Evolutionary conservation across 2,329 filamentous ascomycete species (phyloP).

Genomic region (Fusarium chaquense): DNA sequence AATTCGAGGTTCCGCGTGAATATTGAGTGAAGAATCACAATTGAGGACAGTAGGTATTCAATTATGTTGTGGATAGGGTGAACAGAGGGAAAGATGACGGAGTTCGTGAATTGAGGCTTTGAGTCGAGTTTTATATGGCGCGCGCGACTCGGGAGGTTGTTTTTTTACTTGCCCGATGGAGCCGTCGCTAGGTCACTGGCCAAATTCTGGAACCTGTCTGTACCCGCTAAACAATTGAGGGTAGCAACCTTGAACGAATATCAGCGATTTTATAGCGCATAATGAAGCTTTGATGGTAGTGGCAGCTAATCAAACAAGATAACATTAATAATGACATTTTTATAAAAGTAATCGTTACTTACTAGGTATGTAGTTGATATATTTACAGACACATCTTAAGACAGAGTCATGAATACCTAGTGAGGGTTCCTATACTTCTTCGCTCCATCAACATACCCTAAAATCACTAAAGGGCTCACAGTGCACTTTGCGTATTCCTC

Average conservation of each 20-base stretch:
- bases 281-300: neutral
- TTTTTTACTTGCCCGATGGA: slow-evolving; percentile 39
- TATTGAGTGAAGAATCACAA: neutral
- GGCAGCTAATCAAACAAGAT: neutral
- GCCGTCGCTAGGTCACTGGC: slow-evolving; percentile 30
- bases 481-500: neutral
- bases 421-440: neutral
- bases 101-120: slow-evolving; percentile 31
- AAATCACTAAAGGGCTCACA: too few species aligned
- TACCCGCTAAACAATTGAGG: slow-evolving; percentile 22
- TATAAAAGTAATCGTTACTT: neutral
- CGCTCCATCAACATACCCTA: neutral
- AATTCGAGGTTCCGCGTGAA: neutral
- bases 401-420: neutral
- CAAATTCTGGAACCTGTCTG: slow-evolving; percentile 35
- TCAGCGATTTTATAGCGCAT: slow-evolving; percentile 9
- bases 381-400: neutral
- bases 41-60: neutral
- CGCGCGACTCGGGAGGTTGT: slow-evolving; percentile 35
- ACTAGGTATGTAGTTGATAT: too few species aligned
- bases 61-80: neutral
- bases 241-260: slow-evolving; percentile 25
- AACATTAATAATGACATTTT: neutral
- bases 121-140: slow-evolving; percentile 45
- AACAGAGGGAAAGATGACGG: slow-evolving; percentile 1